These are phyloP conservation scores for Cicer yamashitae DNA, from an alignment of 306 rosid genomes.

Conservation along the genomic window DNA sequence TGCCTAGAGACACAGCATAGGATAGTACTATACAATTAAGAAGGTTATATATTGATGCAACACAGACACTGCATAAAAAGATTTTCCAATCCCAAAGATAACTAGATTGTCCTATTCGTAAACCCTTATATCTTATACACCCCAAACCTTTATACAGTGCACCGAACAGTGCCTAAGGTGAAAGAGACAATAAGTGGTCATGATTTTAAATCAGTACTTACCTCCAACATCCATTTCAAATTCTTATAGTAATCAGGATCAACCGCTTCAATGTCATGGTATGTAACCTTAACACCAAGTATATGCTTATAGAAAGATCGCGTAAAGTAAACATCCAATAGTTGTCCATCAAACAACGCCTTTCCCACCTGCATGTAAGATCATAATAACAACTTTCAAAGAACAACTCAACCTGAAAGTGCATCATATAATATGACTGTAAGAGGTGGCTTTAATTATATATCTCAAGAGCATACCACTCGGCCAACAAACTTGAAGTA, in stretches of 20 bases:
- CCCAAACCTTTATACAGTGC: not conserved
- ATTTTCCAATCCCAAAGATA: not conserved
- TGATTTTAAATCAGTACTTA: conserved; percentile 49
- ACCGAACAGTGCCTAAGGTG: not conserved
- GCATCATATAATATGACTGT: not conserved
- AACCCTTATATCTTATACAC: conserved; percentile 16
- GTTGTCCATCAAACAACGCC: conserved; percentile 97
- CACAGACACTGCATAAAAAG: not conserved
- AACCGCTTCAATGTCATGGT: conserved; percentile 99
- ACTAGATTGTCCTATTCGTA: not conserved
- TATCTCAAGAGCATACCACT: conserved; percentile 69
- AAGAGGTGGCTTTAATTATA: not conserved
- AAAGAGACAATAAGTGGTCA: conserved; percentile 22
- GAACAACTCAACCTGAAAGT: conserved; percentile 31
- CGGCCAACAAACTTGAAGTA: conserved; percentile 99
- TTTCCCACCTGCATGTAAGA: conserved; percentile 83
- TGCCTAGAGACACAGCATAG: not conserved
- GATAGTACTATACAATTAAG: not conserved
- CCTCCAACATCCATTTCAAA: conserved; percentile 99
- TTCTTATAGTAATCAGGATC: conserved; percentile 98
- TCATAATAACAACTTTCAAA: conserved; percentile 41
- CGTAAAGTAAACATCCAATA: conserved; percentile 97
- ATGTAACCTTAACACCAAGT: conserved; percentile 96
- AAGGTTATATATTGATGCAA: not conserved
- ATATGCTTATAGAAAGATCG: conserved; percentile 98